A percentile compares a stretch with the other conserved stretches of the same genome.
Conservation (phyloP, 345 rosid species). For the Euphorbia peplus region DNA sequence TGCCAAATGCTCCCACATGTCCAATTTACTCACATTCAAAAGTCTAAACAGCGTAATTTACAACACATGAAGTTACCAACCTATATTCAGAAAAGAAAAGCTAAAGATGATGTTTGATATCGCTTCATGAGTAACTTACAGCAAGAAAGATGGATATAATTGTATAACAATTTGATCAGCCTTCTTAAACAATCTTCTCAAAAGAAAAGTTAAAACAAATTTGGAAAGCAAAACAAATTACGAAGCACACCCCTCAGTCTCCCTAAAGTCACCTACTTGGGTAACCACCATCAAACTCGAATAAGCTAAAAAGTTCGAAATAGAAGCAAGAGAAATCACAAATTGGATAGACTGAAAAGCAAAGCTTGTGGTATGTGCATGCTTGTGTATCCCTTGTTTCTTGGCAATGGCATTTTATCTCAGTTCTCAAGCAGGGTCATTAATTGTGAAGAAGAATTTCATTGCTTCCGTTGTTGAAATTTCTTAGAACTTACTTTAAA, state of each 20-base stretch:
- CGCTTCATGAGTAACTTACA: background rate
- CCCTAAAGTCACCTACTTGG: background rate
- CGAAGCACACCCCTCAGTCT: background rate
- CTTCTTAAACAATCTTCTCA: background rate
- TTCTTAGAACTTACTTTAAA: background rate
- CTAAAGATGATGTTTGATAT: slow-evolving; percentile 15
- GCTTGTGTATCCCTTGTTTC: background rate
- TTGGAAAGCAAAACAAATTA: background rate
- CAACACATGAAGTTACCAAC: slow-evolving; percentile 32
- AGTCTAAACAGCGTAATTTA: slow-evolving; percentile 43
- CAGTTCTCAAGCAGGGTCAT: background rate
- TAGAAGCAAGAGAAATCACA: background rate
- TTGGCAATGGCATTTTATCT: background rate
- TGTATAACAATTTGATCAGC: background rate
- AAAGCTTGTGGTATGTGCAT: background rate
- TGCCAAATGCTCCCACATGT: slow-evolving; percentile 63
- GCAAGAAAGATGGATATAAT: background rate
- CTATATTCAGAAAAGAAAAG: slow-evolving; percentile 27
- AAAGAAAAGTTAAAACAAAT: background rate
- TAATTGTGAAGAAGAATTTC: background rate
- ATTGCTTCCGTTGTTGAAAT: background rate
- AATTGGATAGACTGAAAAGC: background rate
- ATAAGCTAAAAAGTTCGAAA: background rate
- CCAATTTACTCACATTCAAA: slow-evolving; percentile 48
- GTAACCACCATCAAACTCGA: background rate